Conservation (phyloP, 192 early-diverging fungal species). For the Spizellomyces sp. region DNA sequence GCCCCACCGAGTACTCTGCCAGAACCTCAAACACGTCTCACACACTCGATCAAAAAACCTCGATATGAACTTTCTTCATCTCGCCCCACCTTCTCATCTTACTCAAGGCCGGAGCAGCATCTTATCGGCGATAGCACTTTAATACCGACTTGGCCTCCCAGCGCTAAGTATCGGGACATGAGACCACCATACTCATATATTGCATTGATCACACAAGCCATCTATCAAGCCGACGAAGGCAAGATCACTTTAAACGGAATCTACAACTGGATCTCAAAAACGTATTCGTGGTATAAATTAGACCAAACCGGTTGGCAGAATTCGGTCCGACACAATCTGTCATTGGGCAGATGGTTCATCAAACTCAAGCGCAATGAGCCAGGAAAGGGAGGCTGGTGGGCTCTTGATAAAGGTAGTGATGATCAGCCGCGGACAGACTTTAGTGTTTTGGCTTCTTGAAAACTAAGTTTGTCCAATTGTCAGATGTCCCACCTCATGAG, state of each 20-base stretch:
- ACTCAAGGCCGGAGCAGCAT: constrained; percentile 2
- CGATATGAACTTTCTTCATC: constrained; percentile 1
- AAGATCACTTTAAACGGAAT: constrained; percentile 88
- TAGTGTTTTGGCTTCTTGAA: background rate
- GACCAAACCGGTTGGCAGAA: constrained; percentile 94
- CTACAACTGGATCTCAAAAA: constrained; percentile 80
- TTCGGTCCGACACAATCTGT: constrained; percentile 93
- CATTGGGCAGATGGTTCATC: constrained; percentile 92
- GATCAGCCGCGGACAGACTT: background rate
- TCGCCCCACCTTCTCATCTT: background rate
- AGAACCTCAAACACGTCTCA: background rate
- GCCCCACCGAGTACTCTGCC: background rate
- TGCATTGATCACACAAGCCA: constrained; percentile 90
- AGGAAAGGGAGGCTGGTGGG: constrained; percentile 95
- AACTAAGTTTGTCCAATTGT: background rate
- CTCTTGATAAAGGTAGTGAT: constrained; percentile 62
- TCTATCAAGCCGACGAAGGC: constrained; percentile 70
- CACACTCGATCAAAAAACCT: constrained; percentile 7
- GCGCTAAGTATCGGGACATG: background rate
- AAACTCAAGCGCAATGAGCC: constrained; percentile 86
- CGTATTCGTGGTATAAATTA: constrained; percentile 89
- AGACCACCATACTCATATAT: constrained; percentile 88
- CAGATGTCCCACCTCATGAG: constrained; percentile 1
- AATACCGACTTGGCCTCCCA: background rate
- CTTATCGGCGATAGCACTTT: background rate